Percentiles rank a stretch among this genome's conserved stretches.
These are phyloP conservation scores for Lepidium sativum DNA, from an alignment of 345 rosid genomes.

Conservation along the genomic window DNA sequence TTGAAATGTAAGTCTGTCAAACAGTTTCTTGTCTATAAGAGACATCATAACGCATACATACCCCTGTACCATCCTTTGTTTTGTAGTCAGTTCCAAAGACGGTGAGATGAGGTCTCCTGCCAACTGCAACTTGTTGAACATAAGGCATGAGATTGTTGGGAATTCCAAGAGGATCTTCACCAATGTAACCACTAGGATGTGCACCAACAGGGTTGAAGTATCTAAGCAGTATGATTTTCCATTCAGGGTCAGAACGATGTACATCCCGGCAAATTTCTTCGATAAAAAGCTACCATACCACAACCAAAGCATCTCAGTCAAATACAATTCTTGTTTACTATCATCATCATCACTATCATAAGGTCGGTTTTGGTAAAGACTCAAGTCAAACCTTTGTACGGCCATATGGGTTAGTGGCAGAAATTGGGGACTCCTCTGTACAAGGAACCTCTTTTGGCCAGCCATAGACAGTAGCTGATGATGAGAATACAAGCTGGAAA, in stretches of 20 bases:
- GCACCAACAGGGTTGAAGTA: constrained; percentile 99
- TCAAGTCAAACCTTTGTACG: constrained; percentile 60
- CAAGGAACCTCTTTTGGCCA: constrained; percentile 98
- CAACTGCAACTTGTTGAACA: constrained; percentile 94
- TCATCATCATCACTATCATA: background rate
- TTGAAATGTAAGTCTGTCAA: background rate
- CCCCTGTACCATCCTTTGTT: constrained; percentile 97
- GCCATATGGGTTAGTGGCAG: constrained; percentile 84
- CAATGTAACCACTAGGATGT: constrained; percentile 84
- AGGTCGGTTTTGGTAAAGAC: background rate
- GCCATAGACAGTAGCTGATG: constrained; percentile 97
- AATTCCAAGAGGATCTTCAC: constrained; percentile 90
- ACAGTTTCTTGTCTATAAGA: background rate
- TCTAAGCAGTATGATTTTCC: constrained; percentile 89
- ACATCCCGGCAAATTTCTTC: constrained; percentile 87
- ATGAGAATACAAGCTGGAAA: constrained; percentile 95
- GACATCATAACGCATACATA: constrained; percentile 28
- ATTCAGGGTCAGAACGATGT: constrained; percentile 54
- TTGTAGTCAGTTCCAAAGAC: constrained; percentile 78
- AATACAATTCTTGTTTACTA: background rate
- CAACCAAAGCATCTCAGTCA: background rate
- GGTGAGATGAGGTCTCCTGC: constrained; percentile 69
- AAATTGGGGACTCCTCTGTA: constrained; percentile 74
- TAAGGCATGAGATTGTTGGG: constrained; percentile 99
- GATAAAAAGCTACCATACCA: constrained; percentile 57